Percentiles rank a stretch among this genome's conserved stretches.
These are phyloP conservation scores for Phylloporus sp. DNA, from an alignment of 1,284 basidiomycete genomes.

Conservation along the genomic window DNA sequence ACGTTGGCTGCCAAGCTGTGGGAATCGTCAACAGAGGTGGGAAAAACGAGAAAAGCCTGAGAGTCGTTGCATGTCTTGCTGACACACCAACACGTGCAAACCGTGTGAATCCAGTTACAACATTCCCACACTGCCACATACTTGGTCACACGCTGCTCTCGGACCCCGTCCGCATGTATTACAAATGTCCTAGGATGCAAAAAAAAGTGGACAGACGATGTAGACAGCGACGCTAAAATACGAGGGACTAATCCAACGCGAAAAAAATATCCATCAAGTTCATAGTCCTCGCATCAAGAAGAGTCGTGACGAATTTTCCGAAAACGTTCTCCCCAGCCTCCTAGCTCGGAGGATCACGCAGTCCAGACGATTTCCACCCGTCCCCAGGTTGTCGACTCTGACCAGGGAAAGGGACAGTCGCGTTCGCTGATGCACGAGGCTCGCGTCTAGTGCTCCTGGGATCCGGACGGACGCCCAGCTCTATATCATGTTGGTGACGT, in stretches of 20 bases:
- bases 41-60: conserved; percentile 40
- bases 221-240: conserved; percentile 18
- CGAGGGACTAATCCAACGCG: conserved; percentile 19
- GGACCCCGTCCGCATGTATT: conserved; percentile 19
- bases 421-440: conserved; percentile 35
- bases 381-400: conserved; percentile 34
- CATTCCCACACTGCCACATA: conserved; percentile 19
- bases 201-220: conserved; percentile 3
- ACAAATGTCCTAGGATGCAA: conserved; percentile 17
- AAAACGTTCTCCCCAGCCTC: background rate
- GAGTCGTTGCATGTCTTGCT: conserved; percentile 30
- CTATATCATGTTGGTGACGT: conserved; percentile 62
- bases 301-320: conserved; percentile 6
- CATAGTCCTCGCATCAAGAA: conserved; percentile 23
- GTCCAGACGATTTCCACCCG: conserved; percentile 28
- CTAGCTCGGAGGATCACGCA: conserved; percentile 39
- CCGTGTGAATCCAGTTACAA: conserved; percentile 36
- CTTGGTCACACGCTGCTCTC: background rate
- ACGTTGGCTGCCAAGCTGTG: conserved; percentile 45
- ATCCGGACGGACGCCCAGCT: conserved; percentile 37
- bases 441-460: conserved; percentile 39
- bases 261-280: conserved; percentile 27
- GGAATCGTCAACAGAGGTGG: conserved; percentile 43
- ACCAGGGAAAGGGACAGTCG: conserved; percentile 55
- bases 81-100: conserved; percentile 34